Conservation (phyloP, 805 yeast genomes). For the Saccharomycopsis sp. region DNA sequence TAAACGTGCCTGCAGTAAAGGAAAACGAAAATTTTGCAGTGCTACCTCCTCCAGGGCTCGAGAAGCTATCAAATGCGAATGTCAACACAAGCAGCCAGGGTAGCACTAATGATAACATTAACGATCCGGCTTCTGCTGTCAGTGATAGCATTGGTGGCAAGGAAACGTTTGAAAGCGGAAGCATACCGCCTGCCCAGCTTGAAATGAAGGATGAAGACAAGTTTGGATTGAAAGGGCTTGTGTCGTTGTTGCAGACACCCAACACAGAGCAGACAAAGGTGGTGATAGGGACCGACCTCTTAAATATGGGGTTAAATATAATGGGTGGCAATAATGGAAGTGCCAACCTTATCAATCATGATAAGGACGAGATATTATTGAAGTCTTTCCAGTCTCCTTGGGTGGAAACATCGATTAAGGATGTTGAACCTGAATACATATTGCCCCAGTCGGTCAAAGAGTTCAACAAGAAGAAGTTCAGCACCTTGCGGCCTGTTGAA, state of each 20-base stretch:
- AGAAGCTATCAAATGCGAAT: neutral
- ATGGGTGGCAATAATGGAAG: slow-evolving; percentile 23
- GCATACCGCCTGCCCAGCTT: slow-evolving; percentile 2
- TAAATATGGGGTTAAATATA: slow-evolving; percentile 58
- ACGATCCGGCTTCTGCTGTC: neutral
- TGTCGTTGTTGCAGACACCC: slow-evolving; percentile 54
- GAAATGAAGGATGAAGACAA: slow-evolving; percentile 42
- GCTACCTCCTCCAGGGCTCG: slow-evolving; percentile 14
- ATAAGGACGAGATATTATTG: slow-evolving; percentile 39
- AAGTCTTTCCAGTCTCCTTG: slow-evolving; percentile 84
- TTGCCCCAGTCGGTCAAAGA: slow-evolving; percentile 50
- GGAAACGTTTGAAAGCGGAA: neutral
- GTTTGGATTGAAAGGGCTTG: slow-evolving; percentile 63
- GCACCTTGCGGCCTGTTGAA: slow-evolving; percentile 35
- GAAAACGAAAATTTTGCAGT: neutral
- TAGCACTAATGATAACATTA: slow-evolving; percentile 11
- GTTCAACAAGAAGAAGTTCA: slow-evolving; percentile 13
- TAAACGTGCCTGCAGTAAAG: neutral
- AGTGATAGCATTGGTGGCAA: neutral
- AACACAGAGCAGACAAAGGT: slow-evolving; percentile 55
- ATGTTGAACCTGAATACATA: slow-evolving; percentile 77
- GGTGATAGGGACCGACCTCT: slow-evolving; percentile 71
- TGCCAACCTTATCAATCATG: slow-evolving; percentile 20
- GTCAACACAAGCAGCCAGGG: slow-evolving; percentile 8
- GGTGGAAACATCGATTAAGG: slow-evolving; percentile 85